Base-by-base conservation (phyloP, 1,139 yeast genomes). In the Yamadazyma jaroonii region DNA sequence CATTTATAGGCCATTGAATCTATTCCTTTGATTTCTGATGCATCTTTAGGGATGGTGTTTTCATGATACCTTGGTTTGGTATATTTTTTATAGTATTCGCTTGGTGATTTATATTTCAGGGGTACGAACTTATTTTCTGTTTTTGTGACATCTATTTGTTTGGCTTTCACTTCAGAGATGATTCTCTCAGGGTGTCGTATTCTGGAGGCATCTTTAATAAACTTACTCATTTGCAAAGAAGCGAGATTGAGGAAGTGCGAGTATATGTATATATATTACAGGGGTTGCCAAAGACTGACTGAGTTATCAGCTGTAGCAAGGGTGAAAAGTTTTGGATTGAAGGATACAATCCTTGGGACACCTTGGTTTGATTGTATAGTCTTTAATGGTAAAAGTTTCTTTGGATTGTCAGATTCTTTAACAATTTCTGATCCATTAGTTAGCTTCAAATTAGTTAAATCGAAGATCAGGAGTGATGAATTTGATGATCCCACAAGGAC, bases 241-340 rank as follows among this genome's bases (percentile, higher is more conserved):
- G 21, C 21, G 26, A 9, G n/a, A 5, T 25, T 3, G 9, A 9
- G n/a, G 8, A 13, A 15, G 34, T 9, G 12, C 27, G 13, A 25
- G 4, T 25, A 8, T 8, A 23, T 23, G 25, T 10, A 23, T 9
- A 23, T 25, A 25, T 25, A 25, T n/a, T 25, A 27, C 17, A 32
- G 7, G 8, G 73, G 68, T 40, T 62, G 65, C 77, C 77, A 71
- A 32, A 71, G 48, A 8, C 63, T 45, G 3, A 71, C 75, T 3
- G 59, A 48, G 31, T 74, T 75, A 61, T 89, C 96, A 9, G 95
- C 96, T 1, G 95, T 78, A 2, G 94, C 94, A 52, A 90, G 65
- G 51, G 83, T 77, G 56, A 84, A 75, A 38, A 80, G 67, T 53
- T 80, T 80, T 1, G 97, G 97, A 55, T 88, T 86, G 59, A 87